Evolutionary conservation across 2,329 filamentous ascomycete species (phyloP).

Genomic region (Neofusicoccum sp.): DNA sequence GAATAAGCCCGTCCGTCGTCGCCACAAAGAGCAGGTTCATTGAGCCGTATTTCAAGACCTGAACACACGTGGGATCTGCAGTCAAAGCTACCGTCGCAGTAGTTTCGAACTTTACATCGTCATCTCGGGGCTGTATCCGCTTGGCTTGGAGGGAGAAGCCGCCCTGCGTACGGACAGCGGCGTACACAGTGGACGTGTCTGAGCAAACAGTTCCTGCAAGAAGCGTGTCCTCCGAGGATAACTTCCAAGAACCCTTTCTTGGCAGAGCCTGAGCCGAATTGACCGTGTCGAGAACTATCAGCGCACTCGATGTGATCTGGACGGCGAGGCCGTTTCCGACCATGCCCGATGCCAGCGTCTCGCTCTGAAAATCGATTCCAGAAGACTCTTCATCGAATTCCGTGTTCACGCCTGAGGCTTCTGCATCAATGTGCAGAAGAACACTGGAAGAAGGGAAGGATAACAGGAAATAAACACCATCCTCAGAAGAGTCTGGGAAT

Average conservation of each 20-base stretch:
- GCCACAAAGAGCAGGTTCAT: conserved; percentile 13
- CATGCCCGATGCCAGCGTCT: conserved; percentile 35
- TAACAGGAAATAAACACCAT: conserved; percentile 40
- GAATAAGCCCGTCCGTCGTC: conserved; percentile 18
- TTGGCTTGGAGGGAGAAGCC: conserved; percentile 5
- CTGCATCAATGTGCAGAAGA: conserved; percentile 32
- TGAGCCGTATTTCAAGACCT: neutral
- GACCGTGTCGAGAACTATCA: conserved; percentile 28
- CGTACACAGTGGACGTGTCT: conserved; percentile 25
- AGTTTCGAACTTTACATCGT: conserved; percentile 16
- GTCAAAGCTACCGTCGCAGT: neutral
- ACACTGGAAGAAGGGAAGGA: conserved; percentile 38
- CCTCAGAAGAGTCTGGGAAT: conserved; percentile 29
- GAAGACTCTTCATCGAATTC: conserved; percentile 28
- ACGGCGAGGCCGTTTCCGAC: conserved; percentile 30
- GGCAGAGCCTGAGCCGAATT: neutral
- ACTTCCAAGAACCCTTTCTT: conserved; percentile 6
- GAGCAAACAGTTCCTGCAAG: conserved; percentile 9
- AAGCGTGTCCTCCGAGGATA: conserved; percentile 5
- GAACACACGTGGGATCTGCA: conserved; percentile 17
- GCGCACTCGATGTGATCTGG: conserved; percentile 35
- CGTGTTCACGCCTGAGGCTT: conserved; percentile 8
- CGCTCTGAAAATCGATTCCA: conserved; percentile 32
- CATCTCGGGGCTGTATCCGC: neutral
- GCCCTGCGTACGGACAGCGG: conserved; percentile 24